Conservation (phyloP, 305 asterid species). For the Salvia sclarea region DNA sequence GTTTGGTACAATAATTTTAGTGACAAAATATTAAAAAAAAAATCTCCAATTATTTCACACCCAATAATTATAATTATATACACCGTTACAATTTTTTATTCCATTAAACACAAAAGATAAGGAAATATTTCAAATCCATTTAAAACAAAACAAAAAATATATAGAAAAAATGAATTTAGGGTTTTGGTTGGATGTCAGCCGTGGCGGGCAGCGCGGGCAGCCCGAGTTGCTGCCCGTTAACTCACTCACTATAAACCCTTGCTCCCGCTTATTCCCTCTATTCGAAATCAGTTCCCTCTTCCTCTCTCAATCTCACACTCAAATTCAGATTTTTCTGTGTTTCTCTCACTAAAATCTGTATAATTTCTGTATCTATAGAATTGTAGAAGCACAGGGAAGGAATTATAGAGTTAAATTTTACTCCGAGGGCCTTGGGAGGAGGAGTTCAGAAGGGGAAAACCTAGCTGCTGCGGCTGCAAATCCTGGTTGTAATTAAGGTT, state of each 20-base stretch:
- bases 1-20: background rate
- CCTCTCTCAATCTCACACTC: background rate
- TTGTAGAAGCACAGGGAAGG: conserved; percentile 9
- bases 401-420: conserved; percentile 15
- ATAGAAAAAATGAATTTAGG: conserved; percentile 23
- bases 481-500: conserved; percentile 24
- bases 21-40: background rate
- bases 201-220: conserved; percentile 37
- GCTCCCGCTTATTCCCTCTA: conserved; percentile 48
- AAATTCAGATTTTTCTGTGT: background rate
- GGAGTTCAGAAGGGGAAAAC: conserved; percentile 28
- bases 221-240: conserved; percentile 31
- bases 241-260: conserved; percentile 27
- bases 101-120: background rate
- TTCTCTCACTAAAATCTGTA: conserved; percentile 1
- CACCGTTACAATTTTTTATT: background rate
- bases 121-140: background rate
- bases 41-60: background rate
- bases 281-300: conserved; percentile 38
- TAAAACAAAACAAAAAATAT: no score
- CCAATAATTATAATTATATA: background rate
- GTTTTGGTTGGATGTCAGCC: conserved; percentile 31
- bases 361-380: conserved; percentile 8
- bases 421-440: conserved; percentile 1
- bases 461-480: conserved; percentile 31